Evolutionary conservation across 495 filamentous ascomycete species (phyloP).

Genomic region (Talaromyces liani): DNA sequence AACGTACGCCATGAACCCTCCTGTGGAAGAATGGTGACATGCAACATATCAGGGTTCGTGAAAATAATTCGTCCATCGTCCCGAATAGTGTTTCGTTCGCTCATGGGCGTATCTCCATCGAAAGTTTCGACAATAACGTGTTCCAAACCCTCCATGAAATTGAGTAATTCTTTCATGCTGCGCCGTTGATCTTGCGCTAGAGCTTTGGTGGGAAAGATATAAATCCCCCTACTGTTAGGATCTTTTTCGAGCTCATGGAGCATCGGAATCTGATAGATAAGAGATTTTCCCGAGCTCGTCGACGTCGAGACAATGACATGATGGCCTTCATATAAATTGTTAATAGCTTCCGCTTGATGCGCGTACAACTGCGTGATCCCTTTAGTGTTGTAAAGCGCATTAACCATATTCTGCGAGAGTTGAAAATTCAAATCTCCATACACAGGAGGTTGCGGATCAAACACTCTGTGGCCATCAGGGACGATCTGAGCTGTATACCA

Average conservation of each 20-base stretch:
- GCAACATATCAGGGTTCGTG: slow-evolving; percentile 98
- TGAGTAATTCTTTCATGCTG: slow-evolving; percentile 76
- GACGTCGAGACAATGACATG: slow-evolving; percentile 93
- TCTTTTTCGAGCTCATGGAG: slow-evolving; percentile 81
- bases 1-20: slow-evolving; percentile 87
- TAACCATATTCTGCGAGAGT: slow-evolving; percentile 84
- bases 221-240: slow-evolving; percentile 74
- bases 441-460: slow-evolving; percentile 75
- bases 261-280: slow-evolving; percentile 95
- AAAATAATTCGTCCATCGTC: slow-evolving; percentile 93
- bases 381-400: slow-evolving; percentile 85
- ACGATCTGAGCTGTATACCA: slow-evolving; percentile 95
- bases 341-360: slow-evolving; percentile 94
- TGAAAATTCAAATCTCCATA: slow-evolving; percentile 82
- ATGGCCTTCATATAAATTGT: slow-evolving; percentile 71
- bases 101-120: slow-evolving; percentile 88
- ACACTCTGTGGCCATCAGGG: slow-evolving; percentile 85
- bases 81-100: slow-evolving; percentile 66
- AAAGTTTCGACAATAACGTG: slow-evolving; percentile 82
- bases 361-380: slow-evolving; percentile 84
- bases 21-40: slow-evolving; percentile 87
- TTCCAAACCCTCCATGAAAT: slow-evolving; percentile 71
- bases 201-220: slow-evolving; percentile 97
- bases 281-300: slow-evolving; percentile 90
- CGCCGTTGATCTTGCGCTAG: slow-evolving; percentile 91